Evolutionary conservation across 306 rosid genomes (phyloP), one percentile per base, ranked within the genome.

Genomic region (Prunus padus): DNA sequence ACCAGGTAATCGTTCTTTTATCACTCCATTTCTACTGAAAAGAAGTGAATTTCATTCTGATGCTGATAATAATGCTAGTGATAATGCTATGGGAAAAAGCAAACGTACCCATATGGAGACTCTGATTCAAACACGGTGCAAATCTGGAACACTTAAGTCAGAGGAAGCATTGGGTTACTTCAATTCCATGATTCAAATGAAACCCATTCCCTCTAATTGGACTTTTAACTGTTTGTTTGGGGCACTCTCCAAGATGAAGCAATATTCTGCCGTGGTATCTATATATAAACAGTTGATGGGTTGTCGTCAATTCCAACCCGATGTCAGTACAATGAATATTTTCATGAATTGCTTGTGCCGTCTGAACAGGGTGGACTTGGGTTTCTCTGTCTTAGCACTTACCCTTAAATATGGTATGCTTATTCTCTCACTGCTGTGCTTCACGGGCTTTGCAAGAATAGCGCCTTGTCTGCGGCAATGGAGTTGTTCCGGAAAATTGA

Each of bases 201-300:
- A 33, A 67, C 68, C 74, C 30, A 42, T 25, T 15, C 80, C 80
- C 19, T 67, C 80, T 5, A 9, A 25, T 57, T 16, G 59, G 74
- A 37, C 66, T 0, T 55, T 76, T 15, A 67, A 56, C 18, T 59
- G 51, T 2, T 45, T 67, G 57, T 3, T 76, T 30, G 57, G 73
- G 22, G n/a, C 66, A 15, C 65, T 76, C 28, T 77, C 22, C 9
- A 76, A 76, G 30, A 65, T 18, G 65, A 51, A 50, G 30, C 15
- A 76, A 3, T 42, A 16, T 23, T 65, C 79, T 8, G 46, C 72
- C 22, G 57, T 65, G 0, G 12, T 51, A 23, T 76, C 79, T 9
- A 30, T 76, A 56, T 76, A 37, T 44, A 60, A n/a, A 25, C 6
- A 74, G 19, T 1, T 42, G 26, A 46, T 63, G 50, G 33, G 22